These are phyloP conservation scores for Pythium utonaiense DNA, from an alignment of 352 stramenopile genomes.

Conservation along the genomic window DNA sequence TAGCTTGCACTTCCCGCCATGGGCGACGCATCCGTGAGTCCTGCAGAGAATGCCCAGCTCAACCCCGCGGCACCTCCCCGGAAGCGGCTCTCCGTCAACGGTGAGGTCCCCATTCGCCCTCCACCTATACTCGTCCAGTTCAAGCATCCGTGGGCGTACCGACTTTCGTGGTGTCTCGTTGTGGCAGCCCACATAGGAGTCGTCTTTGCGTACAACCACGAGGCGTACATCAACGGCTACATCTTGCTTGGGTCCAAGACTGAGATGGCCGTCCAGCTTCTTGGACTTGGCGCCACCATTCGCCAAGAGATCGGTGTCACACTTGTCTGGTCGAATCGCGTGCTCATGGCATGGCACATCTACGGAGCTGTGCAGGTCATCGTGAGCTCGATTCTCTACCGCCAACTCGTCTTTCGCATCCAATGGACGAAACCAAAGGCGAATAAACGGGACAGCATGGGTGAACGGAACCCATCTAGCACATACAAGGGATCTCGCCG, in stretches of 20 bases:
- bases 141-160: constrained; percentile 4
- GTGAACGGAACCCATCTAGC: neutral
- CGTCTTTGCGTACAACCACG: constrained; percentile 21
- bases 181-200: constrained; percentile 15
- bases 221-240: constrained; percentile 22
- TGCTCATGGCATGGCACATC: constrained; percentile 24
- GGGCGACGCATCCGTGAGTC: neutral
- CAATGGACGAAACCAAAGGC: neutral
- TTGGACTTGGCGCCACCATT: constrained; percentile 18
- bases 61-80: neutral
- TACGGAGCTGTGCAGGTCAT: constrained; percentile 6
- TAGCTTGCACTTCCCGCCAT: neutral
- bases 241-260: constrained; percentile 24
- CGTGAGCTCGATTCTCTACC: constrained; percentile 13
- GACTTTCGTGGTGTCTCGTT: constrained; percentile 16
- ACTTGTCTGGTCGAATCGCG: constrained; percentile 13
- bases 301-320: constrained; percentile 15
- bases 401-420: constrained; percentile 12
- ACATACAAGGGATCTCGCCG: neutral
- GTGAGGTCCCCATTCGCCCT: neutral
- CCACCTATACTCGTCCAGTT: constrained; percentile 11
- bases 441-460: neutral
- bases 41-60: neutral
- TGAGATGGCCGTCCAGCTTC: constrained; percentile 24
- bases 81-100: neutral